Evolutionary conservation across 2,329 filamentous ascomycete species (phyloP), one percentile per base, ranked within the genome.

Genomic region (Xylariaceae sp.): DNA sequence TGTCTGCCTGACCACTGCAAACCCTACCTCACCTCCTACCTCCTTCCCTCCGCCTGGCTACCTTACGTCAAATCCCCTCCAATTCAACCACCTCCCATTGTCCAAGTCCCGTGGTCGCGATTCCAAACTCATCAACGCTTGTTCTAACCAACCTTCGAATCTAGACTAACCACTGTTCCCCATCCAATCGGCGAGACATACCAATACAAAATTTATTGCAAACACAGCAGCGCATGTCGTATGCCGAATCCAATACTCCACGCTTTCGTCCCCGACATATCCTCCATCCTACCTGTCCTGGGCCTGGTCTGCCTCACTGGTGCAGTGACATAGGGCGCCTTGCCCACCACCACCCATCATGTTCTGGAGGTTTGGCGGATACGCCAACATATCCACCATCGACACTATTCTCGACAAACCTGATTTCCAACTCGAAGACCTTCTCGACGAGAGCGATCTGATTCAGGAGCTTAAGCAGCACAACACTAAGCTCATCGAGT

Each of bases 321-420:
- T 32, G 44, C 53, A 43, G 47, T 50, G 48, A 50, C 51, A 44
- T 48, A 52, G 52, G 50, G 47, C 39, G 19, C 34, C 33, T 36
- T 24, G 44, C 44, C 42, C 34, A 52, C 41, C 36, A 43, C 39
- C 38, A 49, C 64, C 62, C 83, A 91, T 68, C 74, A 98, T 98
- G 93, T 98, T 98, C 71, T 98, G 93, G 93, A 86, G 91, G 71
- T 98, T 97, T 78, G 91, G 93, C 78, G 89, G 89, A 63, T 97
- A 97, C 78, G 88, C 90, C 76, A 95, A 89, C 77, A 86, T 95
- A 69, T 96, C 91, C 59, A 86, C 90, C 62, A 89, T 98, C 68
- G 93, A 97, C 69, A 89, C 85, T 55, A 87, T 98, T 61, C 89
- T 98, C 64, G 93, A 98, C 64, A 95, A 95, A 68, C 83, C 94